Percentiles rank a stretch among this genome's conserved stretches.
Evolutionary conservation across 2,329 filamentous ascomycete species (phyloP).

Genomic region (Orbilia brochopaga): DNA sequence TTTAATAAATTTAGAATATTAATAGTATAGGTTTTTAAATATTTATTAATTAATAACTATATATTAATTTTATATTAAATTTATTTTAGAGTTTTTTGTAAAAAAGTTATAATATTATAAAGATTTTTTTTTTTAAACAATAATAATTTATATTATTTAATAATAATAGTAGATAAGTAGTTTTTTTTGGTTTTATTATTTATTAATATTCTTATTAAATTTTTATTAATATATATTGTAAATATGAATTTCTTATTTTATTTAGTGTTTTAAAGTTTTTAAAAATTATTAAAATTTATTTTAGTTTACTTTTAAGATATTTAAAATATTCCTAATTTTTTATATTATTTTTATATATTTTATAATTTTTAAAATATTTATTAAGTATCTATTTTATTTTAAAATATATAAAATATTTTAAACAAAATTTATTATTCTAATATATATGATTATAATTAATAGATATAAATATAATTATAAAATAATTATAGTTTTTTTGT

Average conservation of each 20-base stretch:
- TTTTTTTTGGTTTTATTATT: background rate
- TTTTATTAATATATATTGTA: background rate
- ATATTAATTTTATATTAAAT: background rate
- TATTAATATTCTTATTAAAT: background rate
- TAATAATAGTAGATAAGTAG: background rate
- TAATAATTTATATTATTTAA: background rate
- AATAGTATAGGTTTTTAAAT: background rate
- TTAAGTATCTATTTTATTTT: no score
- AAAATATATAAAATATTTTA: no score
- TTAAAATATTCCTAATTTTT: no score
- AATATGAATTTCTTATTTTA: background rate
- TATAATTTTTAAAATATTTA: no score
- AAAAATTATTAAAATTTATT: background rate
- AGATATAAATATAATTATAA: no score
- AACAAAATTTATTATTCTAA: no score
- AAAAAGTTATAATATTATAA: background rate
- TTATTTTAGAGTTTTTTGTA: background rate
- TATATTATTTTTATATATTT: no score
- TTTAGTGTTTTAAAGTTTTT: background rate
- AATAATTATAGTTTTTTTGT: no score
- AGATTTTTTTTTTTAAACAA: background rate
- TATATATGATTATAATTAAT: no score
- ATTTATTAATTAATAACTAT: background rate
- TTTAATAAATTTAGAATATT: background rate
- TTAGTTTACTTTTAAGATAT: background rate